Conservation (phyloP, 768 basidiomycete species). For the Termitomyces sp. region DNA sequence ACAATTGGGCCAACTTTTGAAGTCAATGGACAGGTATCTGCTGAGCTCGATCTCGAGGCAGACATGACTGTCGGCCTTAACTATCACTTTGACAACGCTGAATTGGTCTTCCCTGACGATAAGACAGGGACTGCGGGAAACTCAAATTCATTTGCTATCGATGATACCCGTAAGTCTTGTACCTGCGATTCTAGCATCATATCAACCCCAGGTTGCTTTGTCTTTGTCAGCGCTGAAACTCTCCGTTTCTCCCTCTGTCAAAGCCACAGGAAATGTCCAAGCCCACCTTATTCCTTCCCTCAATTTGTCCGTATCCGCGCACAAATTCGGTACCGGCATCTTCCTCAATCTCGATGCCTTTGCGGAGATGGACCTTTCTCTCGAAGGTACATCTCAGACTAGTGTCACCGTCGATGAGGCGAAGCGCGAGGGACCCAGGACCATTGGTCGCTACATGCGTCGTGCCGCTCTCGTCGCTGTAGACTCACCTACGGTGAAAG, state of each 20-base stretch:
- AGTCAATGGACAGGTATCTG: constrained; percentile 35
- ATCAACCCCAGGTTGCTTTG: neutral
- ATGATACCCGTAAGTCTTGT: constrained; percentile 38
- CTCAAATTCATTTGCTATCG: constrained; percentile 29
- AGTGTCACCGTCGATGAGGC: constrained; percentile 12
- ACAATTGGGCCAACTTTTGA: constrained; percentile 46
- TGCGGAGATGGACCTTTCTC: constrained; percentile 26
- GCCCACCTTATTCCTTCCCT: constrained; percentile 50
- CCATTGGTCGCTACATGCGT: constrained; percentile 8
- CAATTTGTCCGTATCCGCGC: constrained; percentile 41
- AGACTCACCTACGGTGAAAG: neutral
- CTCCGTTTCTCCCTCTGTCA: constrained; percentile 35
- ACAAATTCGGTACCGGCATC: constrained; percentile 34
- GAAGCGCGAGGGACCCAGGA: constrained; percentile 4
- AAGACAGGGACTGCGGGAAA: constrained; percentile 17
- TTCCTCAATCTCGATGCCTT: constrained; percentile 41
- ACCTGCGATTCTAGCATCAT: neutral
- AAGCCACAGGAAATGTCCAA: constrained; percentile 36
- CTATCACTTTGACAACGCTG: constrained; percentile 38
- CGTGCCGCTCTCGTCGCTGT: neutral
- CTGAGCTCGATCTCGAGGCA: constrained; percentile 33
- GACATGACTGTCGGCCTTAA: constrained; percentile 40
- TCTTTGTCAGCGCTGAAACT: constrained; percentile 34
- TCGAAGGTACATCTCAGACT: constrained; percentile 19
- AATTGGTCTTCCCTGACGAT: constrained; percentile 42